Evolutionary conservation across 495 filamentous ascomycete genomes (phyloP), one percentile per base, ranked within the genome.

Genomic region (Lepraria neglecta): DNA sequence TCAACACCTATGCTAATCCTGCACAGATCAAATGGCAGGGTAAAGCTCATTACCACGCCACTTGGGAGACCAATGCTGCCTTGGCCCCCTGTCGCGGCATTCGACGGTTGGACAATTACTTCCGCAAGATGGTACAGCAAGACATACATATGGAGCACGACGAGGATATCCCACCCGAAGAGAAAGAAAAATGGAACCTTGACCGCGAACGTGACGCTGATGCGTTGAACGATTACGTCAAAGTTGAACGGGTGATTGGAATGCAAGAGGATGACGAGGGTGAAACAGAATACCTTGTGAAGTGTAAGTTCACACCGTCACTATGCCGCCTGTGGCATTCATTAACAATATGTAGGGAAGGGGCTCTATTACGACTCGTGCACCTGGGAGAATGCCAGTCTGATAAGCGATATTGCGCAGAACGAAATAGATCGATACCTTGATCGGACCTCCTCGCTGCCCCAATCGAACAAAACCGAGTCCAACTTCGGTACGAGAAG

Each of bases 41-140:
- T 63, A 88, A 90, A 73, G 95, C 94, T 27, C 89, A 97, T 72
- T 89, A 91, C 65, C 94, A 99, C 76, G 86, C 92, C 33, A 94
- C 92, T 3, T 97, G 95, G 95, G 90, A 96, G 72, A 83, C 84
- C 0, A 84, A 86, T 27, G 86, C 89, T 56, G 78, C 74, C 50
- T 79, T 96, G 31, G 69, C 77, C 9, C 82, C 86, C 50, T 83
- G 79, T 68, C 84, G 84, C 48, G 95, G 95, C 46, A 86, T 86
- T 52, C 88, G 90, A 48, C 87, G 89, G 33, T 76, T 97, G 15
- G 94, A 97, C 63, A 99, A 97, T 70, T 99, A 96, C 75, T 89
- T 87, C 70, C 82, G 85, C 59, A 95, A 92, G 69, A 80, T 86
- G 45, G 83, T 95, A 57, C 80, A 83, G 58, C 84, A 87, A 64